phyloP scores from a whole-genome alignment of 352 stramenopile genomes.

The Phytopythium mirpurense region DNA sequence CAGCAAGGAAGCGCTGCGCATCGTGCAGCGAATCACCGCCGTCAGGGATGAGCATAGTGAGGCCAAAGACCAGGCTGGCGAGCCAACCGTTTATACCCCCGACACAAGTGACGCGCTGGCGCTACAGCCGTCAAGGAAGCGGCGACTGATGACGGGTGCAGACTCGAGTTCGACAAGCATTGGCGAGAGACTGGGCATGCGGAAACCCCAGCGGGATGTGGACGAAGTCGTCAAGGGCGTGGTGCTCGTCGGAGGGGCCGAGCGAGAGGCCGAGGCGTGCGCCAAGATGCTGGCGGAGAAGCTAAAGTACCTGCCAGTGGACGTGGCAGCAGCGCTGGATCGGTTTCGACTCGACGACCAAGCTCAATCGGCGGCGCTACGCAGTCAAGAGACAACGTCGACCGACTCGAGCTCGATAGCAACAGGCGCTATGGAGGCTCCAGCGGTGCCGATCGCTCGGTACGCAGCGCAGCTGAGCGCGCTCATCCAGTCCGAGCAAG shows the following conservation, averaged over 20 bases:
- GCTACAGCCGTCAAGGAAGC: not conserved
- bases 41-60: not conserved
- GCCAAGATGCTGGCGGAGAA: constrained; percentile 29
- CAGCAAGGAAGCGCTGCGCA: constrained; percentile 44
- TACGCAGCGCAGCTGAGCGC: constrained; percentile 13
- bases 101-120: not conserved
- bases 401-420: not conserved
- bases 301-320: constrained; percentile 38
- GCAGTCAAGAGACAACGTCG: constrained; percentile 1
- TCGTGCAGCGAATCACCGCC: constrained; percentile 14
- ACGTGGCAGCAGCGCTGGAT: constrained; percentile 25
- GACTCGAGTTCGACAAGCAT: not conserved
- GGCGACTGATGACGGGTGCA: not conserved
- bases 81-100: no score
- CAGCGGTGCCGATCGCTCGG: constrained; percentile 13
- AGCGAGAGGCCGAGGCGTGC: constrained; percentile 30
- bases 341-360: constrained; percentile 19
- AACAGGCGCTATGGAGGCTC: not conserved
- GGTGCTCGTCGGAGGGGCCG: constrained; percentile 35
- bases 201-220: constrained; percentile 21
- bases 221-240: constrained; percentile 47
- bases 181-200: not conserved
- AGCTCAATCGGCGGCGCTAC: not conserved
- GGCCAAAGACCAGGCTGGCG: not conserved
- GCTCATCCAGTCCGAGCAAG: constrained; percentile 13